Conservation (phyloP, 2,329 filamentous ascomycete genomes). For the Botrytis elliptica region DNA sequence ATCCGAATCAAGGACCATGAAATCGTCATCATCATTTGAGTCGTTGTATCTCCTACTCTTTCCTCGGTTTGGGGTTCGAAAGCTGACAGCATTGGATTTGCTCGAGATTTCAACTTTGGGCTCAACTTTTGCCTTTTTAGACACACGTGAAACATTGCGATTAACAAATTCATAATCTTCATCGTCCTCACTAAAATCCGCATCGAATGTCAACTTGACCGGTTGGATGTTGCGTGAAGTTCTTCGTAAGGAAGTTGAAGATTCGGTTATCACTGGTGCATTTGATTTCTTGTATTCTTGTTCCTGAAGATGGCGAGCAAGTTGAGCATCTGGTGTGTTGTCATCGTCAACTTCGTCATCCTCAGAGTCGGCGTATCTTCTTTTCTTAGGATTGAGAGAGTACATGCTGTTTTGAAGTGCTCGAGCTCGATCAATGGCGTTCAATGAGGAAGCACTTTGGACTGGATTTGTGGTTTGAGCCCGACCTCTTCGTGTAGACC, state of each 20-base stretch:
- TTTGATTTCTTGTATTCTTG: constrained; percentile 46
- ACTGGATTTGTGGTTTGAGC: constrained; percentile 21
- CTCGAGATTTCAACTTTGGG: constrained; percentile 34
- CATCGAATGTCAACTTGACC: constrained; percentile 24
- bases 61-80: constrained; percentile 20
- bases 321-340: constrained; percentile 47
- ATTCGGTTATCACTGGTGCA: constrained; percentile 40
- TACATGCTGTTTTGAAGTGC: constrained; percentile 51
- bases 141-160: constrained; percentile 14
- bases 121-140: constrained; percentile 33
- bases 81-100: constrained; percentile 33
- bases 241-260: constrained; percentile 22
- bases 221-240: constrained; percentile 27
- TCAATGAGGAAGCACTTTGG: constrained; percentile 34
- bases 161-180: constrained; percentile 20
- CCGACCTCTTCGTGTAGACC: constrained; percentile 32
- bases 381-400: constrained; percentile 45
- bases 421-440: constrained; percentile 47
- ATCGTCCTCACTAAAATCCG: constrained; percentile 20
- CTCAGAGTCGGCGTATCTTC: constrained; percentile 48
- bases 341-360: constrained; percentile 43
- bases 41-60: constrained; percentile 28
- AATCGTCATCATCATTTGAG: constrained; percentile 28
- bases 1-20: constrained; percentile 28
- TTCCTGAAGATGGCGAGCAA: constrained; percentile 58